These are phyloP conservation scores for Pseudogymnoascus sp. DNA, from an alignment of 2,329 filamentous ascomycete genomes.

Conservation along the genomic window DNA sequence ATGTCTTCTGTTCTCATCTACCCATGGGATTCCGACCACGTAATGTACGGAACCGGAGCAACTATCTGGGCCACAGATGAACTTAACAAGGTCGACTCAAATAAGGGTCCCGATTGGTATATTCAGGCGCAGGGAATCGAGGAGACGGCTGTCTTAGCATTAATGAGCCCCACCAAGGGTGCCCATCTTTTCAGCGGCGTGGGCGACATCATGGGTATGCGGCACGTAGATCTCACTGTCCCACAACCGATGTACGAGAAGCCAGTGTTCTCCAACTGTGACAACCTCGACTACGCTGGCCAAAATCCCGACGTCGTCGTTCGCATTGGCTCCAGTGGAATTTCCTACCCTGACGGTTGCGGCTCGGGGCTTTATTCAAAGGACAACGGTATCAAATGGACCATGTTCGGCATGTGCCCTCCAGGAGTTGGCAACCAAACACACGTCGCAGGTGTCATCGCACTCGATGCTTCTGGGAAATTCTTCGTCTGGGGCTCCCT, in stretches of 20 bases:
- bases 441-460: constrained; percentile 12
- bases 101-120: constrained; percentile 15
- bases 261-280: constrained; percentile 18
- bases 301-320: constrained; percentile 15
- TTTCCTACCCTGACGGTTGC: constrained; percentile 13
- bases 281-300: constrained; percentile 25
- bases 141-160: constrained; percentile 20
- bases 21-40: not conserved
- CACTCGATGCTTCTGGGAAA: constrained; percentile 16
- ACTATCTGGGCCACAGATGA: not conserved
- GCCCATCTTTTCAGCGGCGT: constrained; percentile 21
- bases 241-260: constrained; percentile 17
- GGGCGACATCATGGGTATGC: constrained; percentile 23
- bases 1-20: constrained; percentile 5
- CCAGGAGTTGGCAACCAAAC: constrained; percentile 14
- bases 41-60: not conserved
- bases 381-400: constrained; percentile 15
- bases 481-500: constrained; percentile 14
- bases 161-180: constrained; percentile 19
- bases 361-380: constrained; percentile 15
- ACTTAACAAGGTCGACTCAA: constrained; percentile 13
- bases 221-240: constrained; percentile 17
- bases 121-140: constrained; percentile 23
- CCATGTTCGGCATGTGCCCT: constrained; percentile 11
- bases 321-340: constrained; percentile 13